Evolutionary conservation across 805 yeast genomes (phyloP), one percentile per base, ranked within the genome.

Genomic region (Ogataea paraovalis): DNA sequence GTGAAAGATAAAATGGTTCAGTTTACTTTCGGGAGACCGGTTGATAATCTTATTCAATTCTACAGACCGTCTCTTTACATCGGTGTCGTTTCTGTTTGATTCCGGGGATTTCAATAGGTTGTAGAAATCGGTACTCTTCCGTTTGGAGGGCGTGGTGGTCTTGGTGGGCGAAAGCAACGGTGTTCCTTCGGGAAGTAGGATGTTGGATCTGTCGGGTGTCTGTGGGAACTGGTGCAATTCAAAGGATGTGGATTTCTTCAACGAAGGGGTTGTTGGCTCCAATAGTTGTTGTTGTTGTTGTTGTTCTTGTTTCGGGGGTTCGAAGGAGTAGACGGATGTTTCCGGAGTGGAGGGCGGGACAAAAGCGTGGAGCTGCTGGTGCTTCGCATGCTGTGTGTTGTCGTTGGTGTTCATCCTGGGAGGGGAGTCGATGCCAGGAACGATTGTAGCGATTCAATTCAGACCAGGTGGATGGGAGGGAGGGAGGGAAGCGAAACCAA

Each of bases 101-200:
- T 66, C 71, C 4, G 72, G 72, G 2, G 71, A 65, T 50, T 64
- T 67, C 19, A 68, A 52, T 18, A 68, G 53, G 27, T 62, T 53
- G 51, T 68, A 68, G 37, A 68, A 66, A 50, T 68, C 72, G 2
- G 65, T 62, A 37, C 65, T 59, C 19, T 58, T 57, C 19, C 71
- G 52, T 46, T 65, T 66, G 22, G 64, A 59, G 3, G 69, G 66
- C 2, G 70, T 57, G 33, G 55, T 30, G 5, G 53, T 53, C 12
- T 56, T 44, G n/a, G 66, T 58, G 2, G 71, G 70, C 2, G 71
- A 66, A 33, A 60, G 44, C 41, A 67, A 51, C 2, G 70, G 70
- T 1, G 70, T 66, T 14, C 57, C 64, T 22, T 66, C 68, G 5
- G 57, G 54, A 39, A 51, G 51, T 46, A 51, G 58, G 43, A 49